Base-by-base conservation (phyloP, 768 basidiomycete genomes). In the Macrolepiota dolichaula region DNA sequence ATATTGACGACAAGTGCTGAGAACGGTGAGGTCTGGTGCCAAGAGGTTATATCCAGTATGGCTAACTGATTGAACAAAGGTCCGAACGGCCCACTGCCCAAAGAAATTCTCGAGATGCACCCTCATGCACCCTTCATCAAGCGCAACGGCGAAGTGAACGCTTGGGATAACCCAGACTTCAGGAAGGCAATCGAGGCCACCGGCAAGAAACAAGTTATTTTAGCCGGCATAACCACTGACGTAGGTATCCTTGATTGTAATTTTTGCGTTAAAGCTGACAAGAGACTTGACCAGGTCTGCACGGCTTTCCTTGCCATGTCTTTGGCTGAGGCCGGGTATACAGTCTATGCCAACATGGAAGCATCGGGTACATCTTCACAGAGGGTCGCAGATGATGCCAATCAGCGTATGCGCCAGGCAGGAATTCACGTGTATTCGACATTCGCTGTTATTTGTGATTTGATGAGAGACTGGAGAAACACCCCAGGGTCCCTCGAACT, bases 131-230 rank as follows among this genome's bases (percentile, higher is more conserved):
- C 79, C 13, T 66, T 74, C 62, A 77, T 82, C 71, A 78, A 76
- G 68, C 73, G 81, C 15, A 68, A 77, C 25, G 81, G 79, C 1
- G 79, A 83, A 65, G 81, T 83, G 13, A 70, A 83, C 57, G 81
- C 81, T 9, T 83, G 81, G 81, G 80, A 83, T 64, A 81, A 79
- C 65, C 59, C 69, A 4, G 79, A 80, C 57, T 81, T 83, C 73
- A 71, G 76, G 40, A 70, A 69, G 1, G 81, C 81, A 19, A 79
- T 83, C 15, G 67, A 73, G 49, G 79, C 79, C 1, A 80, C 80
- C 6, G 80, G 79, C 9, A 81, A 80, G 68, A 79, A 76, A 65
- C 81, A 83, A 57, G 66, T 82, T 50, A 81, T 81, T 65, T 65
- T 81, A 17, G 81, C 73, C n/a, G 81, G 81, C 1, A 81, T 83